Conservation (phyloP, 306 rosid species). For the Echinosophora koreensis region DNA sequence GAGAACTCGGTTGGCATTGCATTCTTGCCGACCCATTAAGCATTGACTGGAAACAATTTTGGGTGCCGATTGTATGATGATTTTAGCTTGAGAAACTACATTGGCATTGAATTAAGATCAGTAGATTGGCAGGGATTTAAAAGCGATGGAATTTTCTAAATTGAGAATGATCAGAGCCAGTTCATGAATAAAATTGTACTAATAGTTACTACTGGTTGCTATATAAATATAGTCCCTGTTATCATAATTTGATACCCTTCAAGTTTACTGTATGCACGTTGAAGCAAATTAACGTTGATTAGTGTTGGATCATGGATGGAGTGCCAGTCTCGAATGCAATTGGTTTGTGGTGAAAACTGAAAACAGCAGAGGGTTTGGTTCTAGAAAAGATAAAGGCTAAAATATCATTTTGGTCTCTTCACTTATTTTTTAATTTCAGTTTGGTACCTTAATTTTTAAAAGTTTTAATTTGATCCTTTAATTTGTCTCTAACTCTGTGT, state of each 20-base stretch:
- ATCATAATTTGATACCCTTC: background rate
- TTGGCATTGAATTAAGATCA: background rate
- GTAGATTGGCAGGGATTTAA: background rate
- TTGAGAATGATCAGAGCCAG: background rate
- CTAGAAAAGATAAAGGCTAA: no score
- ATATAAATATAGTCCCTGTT: background rate
- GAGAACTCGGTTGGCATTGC: background rate
- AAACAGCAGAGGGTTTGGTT: no score
- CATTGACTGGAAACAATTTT: background rate
- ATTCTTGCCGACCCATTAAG: slow-evolving; percentile 12
- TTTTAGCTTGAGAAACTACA: background rate
- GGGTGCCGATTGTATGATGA: background rate
- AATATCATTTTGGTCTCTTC: no score
- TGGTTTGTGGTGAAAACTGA: no score
- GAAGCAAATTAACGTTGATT: background rate
- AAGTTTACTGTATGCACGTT: background rate
- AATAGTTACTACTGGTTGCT: background rate
- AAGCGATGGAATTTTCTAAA: background rate
- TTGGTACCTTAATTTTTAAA: no score
- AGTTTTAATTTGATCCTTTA: no score
- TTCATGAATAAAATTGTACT: slow-evolving; percentile 17
- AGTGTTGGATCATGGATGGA: no score
- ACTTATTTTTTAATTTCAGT: no score
- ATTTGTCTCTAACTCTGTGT: no score
- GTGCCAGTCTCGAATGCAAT: no score